Evolutionary conservation across 495 filamentous ascomycete species (phyloP).

Genomic region (Neurospora intermedia): DNA sequence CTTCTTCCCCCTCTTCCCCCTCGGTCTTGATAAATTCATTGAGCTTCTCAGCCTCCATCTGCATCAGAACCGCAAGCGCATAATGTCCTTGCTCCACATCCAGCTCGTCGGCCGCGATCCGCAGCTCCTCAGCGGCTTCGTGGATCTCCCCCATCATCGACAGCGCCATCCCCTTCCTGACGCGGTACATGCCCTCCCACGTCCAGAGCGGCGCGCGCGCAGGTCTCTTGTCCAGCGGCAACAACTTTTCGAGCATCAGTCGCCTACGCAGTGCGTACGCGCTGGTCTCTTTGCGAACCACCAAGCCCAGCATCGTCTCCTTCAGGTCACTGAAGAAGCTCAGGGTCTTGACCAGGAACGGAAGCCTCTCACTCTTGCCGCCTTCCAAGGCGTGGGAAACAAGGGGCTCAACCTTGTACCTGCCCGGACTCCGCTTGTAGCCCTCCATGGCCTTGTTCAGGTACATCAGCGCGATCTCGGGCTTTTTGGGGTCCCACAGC

Average conservation of each 20-base stretch:
- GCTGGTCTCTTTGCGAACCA: background rate
- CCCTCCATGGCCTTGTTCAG: slow-evolving; percentile 16
- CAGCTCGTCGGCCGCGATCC: slow-evolving; percentile 17
- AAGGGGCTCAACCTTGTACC: background rate
- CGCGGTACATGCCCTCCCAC: slow-evolving; percentile 20
- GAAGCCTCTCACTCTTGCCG: background rate
- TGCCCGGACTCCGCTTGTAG: background rate
- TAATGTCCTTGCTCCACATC: slow-evolving; percentile 13
- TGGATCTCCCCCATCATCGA: slow-evolving; percentile 3
- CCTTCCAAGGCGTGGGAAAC: background rate
- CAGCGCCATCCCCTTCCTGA: slow-evolving; percentile 15
- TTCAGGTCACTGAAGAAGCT: background rate
- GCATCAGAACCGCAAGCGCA: slow-evolving; percentile 20
- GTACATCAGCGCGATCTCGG: slow-evolving; percentile 1
- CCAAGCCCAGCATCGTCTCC: background rate
- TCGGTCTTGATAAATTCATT: slow-evolving; percentile 3
- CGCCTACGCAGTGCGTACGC: background rate
- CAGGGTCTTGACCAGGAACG: background rate
- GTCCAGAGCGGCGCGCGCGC: slow-evolving; percentile 19
- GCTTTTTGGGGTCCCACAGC: background rate
- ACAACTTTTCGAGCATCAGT: background rate
- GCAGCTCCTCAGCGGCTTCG: slow-evolving; percentile 15
- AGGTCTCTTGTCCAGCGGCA: background rate
- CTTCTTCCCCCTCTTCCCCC: background rate
- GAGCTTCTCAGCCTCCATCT: slow-evolving; percentile 5